Conservation (phyloP, 768 basidiomycete genomes). For the Leccinellum rugosiceps region DNA sequence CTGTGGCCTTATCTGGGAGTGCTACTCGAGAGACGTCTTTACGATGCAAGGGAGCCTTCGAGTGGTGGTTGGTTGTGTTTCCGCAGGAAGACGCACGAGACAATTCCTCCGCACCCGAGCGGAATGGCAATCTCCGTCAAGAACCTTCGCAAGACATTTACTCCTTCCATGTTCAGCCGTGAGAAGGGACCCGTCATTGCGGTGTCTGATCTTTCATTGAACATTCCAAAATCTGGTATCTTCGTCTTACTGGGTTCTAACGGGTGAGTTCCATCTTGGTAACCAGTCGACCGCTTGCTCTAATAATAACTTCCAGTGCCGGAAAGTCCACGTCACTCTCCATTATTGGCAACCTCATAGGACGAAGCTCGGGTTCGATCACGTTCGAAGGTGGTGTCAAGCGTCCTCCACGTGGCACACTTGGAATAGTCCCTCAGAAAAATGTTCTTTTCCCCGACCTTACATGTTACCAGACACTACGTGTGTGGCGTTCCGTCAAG, state of each 20-base stretch:
- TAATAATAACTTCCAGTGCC: slow-evolving; percentile 42
- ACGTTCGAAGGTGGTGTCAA: slow-evolving; percentile 50
- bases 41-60: slow-evolving; percentile 50
- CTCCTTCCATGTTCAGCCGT: slow-evolving; percentile 44
- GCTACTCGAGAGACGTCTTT: slow-evolving; percentile 55
- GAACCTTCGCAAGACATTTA: slow-evolving; percentile 58
- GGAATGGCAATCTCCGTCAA: slow-evolving; percentile 59
- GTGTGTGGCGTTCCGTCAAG: slow-evolving; percentile 73
- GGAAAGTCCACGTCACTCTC: slow-evolving; percentile 76
- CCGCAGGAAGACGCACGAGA: slow-evolving; percentile 9
- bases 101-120: slow-evolving; percentile 29
- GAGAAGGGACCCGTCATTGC: slow-evolving; percentile 54
- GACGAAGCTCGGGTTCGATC: slow-evolving; percentile 56
- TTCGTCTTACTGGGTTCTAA: slow-evolving; percentile 76
- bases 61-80: slow-evolving; percentile 23
- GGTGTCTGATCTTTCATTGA: slow-evolving; percentile 60
- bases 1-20: slow-evolving; percentile 69
- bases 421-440: slow-evolving; percentile 82
- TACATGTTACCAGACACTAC: slow-evolving; percentile 68
- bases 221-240: slow-evolving; percentile 71
- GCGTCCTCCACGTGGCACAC: slow-evolving; percentile 56
- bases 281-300: background rate
- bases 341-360: slow-evolving; percentile 60
- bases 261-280: slow-evolving; percentile 40
- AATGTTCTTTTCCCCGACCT: slow-evolving; percentile 80